Percentiles rank a stretch among this genome's conserved stretches.
phyloP scores from a whole-genome alignment of 192 early-diverging fungal species.

The Umbelopsis vinacea region DNA sequence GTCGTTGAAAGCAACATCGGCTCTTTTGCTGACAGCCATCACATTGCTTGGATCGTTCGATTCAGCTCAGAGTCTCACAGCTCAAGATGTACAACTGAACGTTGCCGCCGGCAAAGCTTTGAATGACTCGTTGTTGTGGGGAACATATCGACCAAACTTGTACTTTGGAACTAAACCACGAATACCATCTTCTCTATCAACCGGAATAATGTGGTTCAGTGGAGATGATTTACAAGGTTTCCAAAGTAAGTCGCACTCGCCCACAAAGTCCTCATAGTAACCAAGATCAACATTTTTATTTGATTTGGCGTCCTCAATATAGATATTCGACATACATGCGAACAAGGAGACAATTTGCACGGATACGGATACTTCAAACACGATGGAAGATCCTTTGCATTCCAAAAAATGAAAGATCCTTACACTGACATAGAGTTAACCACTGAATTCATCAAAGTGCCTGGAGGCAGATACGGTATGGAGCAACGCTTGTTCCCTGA shows the following conservation, averaged over 20 bases:
- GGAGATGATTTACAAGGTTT: slow-evolving; percentile 58
- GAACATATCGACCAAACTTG: slow-evolving; percentile 89
- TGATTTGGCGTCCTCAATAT: neutral
- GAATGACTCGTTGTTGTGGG: slow-evolving; percentile 73
- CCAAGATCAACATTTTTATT: neutral
- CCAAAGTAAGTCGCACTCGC: slow-evolving; percentile 41
- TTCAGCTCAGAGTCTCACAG: slow-evolving; percentile 1
- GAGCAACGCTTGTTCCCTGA: slow-evolving; percentile 25
- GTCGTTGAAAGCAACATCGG: slow-evolving; percentile 16
- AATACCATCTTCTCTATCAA: slow-evolving; percentile 74
- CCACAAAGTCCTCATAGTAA: no score
- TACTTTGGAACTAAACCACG: slow-evolving; percentile 92
- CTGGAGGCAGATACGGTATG: slow-evolving; percentile 65
- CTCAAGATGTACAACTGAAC: slow-evolving; percentile 7
- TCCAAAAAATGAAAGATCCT: slow-evolving; percentile 73
- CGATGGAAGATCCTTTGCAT: slow-evolving; percentile 81
- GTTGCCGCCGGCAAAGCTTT: slow-evolving; percentile 13
- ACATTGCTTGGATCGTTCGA: slow-evolving; percentile 6
- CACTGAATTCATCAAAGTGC: slow-evolving; percentile 77
- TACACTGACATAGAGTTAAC: slow-evolving; percentile 66
- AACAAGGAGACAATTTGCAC: slow-evolving; percentile 78
- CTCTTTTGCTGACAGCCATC: neutral
- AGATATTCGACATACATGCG: slow-evolving; percentile 91
- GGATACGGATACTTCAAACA: slow-evolving; percentile 89
- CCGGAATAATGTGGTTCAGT: slow-evolving; percentile 95